Percentiles rank a stretch among this genome's conserved stretches.
Evolutionary conservation across 345 rosid genomes (phyloP).

Genomic region (Citrus medica): DNA sequence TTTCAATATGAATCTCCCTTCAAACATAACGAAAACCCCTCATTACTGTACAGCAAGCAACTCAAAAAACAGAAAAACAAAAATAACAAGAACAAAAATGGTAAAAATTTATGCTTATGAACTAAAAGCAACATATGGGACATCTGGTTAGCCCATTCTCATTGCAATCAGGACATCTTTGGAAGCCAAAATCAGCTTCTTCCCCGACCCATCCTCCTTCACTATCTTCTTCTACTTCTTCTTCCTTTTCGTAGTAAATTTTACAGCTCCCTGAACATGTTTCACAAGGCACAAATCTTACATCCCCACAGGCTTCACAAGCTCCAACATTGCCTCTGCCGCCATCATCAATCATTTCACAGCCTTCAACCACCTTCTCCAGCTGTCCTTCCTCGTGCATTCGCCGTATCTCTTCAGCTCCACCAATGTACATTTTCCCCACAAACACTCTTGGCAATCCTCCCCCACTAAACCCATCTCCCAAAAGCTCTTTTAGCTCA

Average conservation of each 20-base stretch:
- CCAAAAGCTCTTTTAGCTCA: conserved; percentile 59
- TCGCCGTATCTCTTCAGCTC: conserved; percentile 70
- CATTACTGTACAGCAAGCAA: conserved; percentile 35
- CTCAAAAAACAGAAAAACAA: neutral
- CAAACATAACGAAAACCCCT: conserved; percentile 9
- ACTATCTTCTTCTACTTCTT: conserved; percentile 26
- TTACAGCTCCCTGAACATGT: conserved; percentile 94
- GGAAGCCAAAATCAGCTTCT: conserved; percentile 57
- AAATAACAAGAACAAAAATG: neutral
- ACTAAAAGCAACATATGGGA: conserved; percentile 58
- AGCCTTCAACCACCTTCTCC: conserved; percentile 53
- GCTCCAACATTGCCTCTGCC: conserved; percentile 30
- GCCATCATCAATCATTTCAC: conserved; percentile 46
- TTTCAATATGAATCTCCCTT: conserved; percentile 2
- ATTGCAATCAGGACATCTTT: conserved; percentile 86
- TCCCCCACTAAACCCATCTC: conserved; percentile 35
- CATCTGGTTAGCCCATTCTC: conserved; percentile 90
- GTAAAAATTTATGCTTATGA: neutral
- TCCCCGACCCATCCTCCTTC: conserved; percentile 25
- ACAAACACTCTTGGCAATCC: conserved; percentile 70
- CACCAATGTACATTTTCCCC: conserved; percentile 69
- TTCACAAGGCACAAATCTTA: conserved; percentile 90
- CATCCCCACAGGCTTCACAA: conserved; percentile 88
- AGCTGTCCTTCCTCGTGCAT: conserved; percentile 84
- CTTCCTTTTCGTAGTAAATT: conserved; percentile 49